Base-by-base conservation (phyloP, 345 rosid species). In the Citrus inodora region DNA sequence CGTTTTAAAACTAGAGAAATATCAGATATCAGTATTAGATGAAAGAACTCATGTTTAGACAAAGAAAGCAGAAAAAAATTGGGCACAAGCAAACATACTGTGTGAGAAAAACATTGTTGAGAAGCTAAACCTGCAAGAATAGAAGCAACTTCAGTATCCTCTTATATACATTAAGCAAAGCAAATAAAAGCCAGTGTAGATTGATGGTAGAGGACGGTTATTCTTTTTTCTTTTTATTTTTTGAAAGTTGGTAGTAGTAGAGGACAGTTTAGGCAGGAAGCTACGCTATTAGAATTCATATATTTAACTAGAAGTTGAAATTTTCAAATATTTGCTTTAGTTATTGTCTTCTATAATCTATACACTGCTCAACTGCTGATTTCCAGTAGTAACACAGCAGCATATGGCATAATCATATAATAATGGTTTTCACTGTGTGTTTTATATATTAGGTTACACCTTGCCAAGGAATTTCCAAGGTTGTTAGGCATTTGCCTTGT, bases 21-120 rank as follows among this genome's bases (percentile, higher is more conserved):
- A 28, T 46, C 32, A 51, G 30, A 51, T 48, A 62, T 40, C 61
- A 76, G n/a, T 30, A 14, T 11, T 22, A n/a, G 48, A 28, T 74
- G 74, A 46, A 68, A 21, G 16, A 76, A 58, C 35, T 24, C 51
- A 61, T 22, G 55, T 56, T 62, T 46, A 56, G 32, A 60, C 64
- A 27, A 10, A n/a, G 71, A 72, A 74, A 59, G 66, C 53, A 64
- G 55, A 5, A 66, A 58, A 33, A 25, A 65, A 70, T 17, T 27
- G 79, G 59, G 69, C n/a, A 25, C 7, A 37, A 58, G 53, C 63
- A 74, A 74, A 91, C 99, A n/a, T 89, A 93, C 98, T 87, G 78
- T 93, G 99, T 35, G 98, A 92, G 90, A 92, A 96, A 82, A 93
- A 96, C 99, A 96, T 93, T 7, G 99, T 96, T 64, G 99, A 96